Percentiles rank a stretch among this genome's conserved stretches.
Evolutionary conservation across 441 rosid species (phyloP).

Genomic region (Hura crepitans): DNA sequence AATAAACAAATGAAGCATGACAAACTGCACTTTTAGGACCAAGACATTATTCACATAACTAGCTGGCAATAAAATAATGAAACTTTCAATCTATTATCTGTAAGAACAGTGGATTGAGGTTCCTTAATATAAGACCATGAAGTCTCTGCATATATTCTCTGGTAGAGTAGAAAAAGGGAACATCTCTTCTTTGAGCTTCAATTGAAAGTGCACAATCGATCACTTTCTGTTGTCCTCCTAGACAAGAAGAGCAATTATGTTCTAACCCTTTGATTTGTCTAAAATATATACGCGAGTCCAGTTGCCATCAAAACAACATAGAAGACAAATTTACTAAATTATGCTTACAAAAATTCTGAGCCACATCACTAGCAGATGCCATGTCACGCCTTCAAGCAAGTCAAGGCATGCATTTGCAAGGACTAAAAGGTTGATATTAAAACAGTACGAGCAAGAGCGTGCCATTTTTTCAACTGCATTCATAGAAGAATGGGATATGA

Average conservation of each 20-base stretch:
- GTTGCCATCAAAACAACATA: conserved; percentile 8
- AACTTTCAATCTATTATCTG: not conserved
- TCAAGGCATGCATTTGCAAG: not conserved
- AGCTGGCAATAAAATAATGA: not conserved
- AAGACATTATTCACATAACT: conserved; percentile 7
- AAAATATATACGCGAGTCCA: not conserved
- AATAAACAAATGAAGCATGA: not conserved
- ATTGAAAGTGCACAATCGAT: not conserved
- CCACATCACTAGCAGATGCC: not conserved
- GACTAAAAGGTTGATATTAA: not conserved
- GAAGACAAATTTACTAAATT: not conserved
- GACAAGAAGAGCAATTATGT: not conserved
- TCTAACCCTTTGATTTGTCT: not conserved
- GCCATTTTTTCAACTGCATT: not conserved
- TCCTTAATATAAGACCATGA: not conserved
- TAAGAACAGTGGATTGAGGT: not conserved
- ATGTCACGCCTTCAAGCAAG: not conserved
- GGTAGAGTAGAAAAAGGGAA: not conserved
- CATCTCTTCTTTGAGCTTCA: not conserved
- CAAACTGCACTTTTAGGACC: conserved; percentile 2
- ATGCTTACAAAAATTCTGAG: not conserved
- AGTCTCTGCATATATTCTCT: not conserved
- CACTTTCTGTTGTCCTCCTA: not conserved
- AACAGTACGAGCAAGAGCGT: not conserved
- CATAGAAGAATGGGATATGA: not conserved